Base-by-base conservation (phyloP, 1,139 yeast species). In the Kodamaea suecica region DNA sequence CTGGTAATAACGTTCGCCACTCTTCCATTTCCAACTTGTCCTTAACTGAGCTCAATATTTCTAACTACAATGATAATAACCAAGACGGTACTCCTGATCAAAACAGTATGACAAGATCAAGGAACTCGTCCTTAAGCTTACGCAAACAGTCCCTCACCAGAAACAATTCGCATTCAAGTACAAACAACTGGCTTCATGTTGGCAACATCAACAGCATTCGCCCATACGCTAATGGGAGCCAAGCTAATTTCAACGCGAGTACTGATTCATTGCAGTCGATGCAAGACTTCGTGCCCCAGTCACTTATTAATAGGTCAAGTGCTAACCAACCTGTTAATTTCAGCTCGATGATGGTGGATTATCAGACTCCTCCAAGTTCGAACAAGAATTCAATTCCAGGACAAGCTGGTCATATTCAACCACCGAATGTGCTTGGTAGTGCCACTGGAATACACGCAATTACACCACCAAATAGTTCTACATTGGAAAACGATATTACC, bases 91-190 rank as follows among this genome's bases (percentile, higher is more conserved):
- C 40, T 14, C 31, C 31, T 5, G 29, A 34, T 8, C 33, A 27
- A 20, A 21, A 16, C 7, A 25, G 34, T 17, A 38, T 41, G 7
- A 41, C 40, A 19, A 38, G 59, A 16, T 56, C 57, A 37, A 48
- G 61, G 14, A 52, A 57, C 24, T 48, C 58, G 8, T 53, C 59
- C 11, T 42, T 55, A 38, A 66, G 56, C 43, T 58, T 70, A 41
- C 55, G 76, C 31, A 70, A 69, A 43, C 75, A 70, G 47, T 66
- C 73, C 4, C 59, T 70, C 30, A 67, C 75, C 0, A 55, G 75
- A 44, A 67, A 67, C 43, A 70, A 68, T 43, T 66, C 73, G 13
- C 56, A 56, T 36, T 47, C 51, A 23, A 61, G 56, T 30, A 60
- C 28, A 8, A 25, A 56, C 41, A 65, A 59, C 42, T 70, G 75